These are phyloP conservation scores for Crithidia expoeki DNA, from an alignment of 208 protist genomes.

Conservation along the genomic window DNA sequence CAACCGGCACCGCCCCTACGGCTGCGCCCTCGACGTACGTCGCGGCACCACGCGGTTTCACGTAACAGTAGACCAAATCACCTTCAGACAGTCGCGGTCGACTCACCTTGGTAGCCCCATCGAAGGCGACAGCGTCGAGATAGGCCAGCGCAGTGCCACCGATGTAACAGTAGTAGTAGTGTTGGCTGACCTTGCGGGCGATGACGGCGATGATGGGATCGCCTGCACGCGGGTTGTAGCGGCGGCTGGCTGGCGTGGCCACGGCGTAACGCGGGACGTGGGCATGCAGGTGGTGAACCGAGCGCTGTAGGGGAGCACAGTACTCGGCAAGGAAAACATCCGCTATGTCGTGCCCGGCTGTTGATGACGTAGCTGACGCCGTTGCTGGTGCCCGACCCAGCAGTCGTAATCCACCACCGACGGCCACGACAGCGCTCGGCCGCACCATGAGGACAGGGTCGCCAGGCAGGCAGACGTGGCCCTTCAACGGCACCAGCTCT, in stretches of 20 bases:
- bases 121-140: conserved; percentile 80
- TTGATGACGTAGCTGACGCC: background rate
- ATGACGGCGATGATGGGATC: conserved; percentile 83
- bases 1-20: conserved; percentile 1
- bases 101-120: conserved; percentile 84
- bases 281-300: conserved; percentile 29
- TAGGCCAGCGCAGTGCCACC: conserved; percentile 49
- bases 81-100: conserved; percentile 74
- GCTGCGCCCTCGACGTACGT: conserved; percentile 26
- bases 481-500: conserved; percentile 55
- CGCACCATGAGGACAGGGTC: conserved; percentile 70
- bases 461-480: conserved; percentile 81
- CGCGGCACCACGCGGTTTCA: conserved; percentile 40
- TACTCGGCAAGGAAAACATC: conserved; percentile 60
- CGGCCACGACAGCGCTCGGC: conserved; percentile 49
- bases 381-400: conserved; percentile 19
- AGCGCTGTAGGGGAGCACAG: conserved; percentile 54
- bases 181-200: conserved; percentile 46
- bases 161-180: conserved; percentile 75
- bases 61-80: conserved; percentile 78
- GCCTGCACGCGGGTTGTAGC: conserved; percentile 53
- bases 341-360: conserved; percentile 3
- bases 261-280: conserved; percentile 49
- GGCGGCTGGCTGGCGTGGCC: conserved; percentile 53
- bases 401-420: conserved; percentile 68